These are phyloP conservation scores for Cryphonectria japonica DNA, from an alignment of 2,329 filamentous ascomycete species.

Conservation along the genomic window DNA sequence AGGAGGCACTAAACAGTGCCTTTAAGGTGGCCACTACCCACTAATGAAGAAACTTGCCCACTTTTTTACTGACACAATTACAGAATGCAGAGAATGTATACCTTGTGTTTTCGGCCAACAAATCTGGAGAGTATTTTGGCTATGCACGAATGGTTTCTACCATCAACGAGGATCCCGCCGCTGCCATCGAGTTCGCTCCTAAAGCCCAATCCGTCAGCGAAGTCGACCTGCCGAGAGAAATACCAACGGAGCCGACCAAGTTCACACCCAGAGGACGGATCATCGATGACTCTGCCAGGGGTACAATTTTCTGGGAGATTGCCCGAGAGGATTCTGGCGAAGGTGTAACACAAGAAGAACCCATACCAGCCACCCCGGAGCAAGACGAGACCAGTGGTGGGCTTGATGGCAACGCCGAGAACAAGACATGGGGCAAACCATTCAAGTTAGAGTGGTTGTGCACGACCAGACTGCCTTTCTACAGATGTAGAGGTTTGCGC, in stretches of 20 bases:
- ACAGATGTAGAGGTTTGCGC: slow-evolving; percentile 80
- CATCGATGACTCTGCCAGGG: slow-evolving; percentile 89
- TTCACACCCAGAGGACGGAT: slow-evolving; percentile 82
- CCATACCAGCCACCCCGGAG: slow-evolving; percentile 46
- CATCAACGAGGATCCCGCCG: slow-evolving; percentile 76
- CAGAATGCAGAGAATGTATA: slow-evolving; percentile 84
- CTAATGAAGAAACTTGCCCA: slow-evolving; percentile 34
- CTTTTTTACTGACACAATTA: background rate
- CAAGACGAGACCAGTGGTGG: slow-evolving; percentile 44
- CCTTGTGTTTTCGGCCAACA: slow-evolving; percentile 93
- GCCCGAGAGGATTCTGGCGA: slow-evolving; percentile 53
- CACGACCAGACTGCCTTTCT: slow-evolving; percentile 82
- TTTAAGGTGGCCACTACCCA: slow-evolving; percentile 63
- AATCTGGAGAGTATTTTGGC: slow-evolving; percentile 95
- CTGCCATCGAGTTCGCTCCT: slow-evolving; percentile 70
- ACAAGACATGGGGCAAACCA: slow-evolving; percentile 83
- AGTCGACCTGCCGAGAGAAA: slow-evolving; percentile 75
- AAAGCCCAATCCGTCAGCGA: slow-evolving; percentile 62
- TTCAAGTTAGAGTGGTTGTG: slow-evolving; percentile 92
- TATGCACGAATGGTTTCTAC: slow-evolving; percentile 88
- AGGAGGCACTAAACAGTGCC: slow-evolving; percentile 78
- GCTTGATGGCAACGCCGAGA: slow-evolving; percentile 45
- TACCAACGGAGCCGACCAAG: slow-evolving; percentile 76
- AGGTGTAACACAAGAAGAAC: slow-evolving; percentile 48
- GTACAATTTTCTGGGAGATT: slow-evolving; percentile 96